Evolutionary conservation across 2,329 filamentous ascomycete genomes (phyloP), one percentile per base, ranked within the genome.

Genomic region (Epichloe coenophiala): DNA sequence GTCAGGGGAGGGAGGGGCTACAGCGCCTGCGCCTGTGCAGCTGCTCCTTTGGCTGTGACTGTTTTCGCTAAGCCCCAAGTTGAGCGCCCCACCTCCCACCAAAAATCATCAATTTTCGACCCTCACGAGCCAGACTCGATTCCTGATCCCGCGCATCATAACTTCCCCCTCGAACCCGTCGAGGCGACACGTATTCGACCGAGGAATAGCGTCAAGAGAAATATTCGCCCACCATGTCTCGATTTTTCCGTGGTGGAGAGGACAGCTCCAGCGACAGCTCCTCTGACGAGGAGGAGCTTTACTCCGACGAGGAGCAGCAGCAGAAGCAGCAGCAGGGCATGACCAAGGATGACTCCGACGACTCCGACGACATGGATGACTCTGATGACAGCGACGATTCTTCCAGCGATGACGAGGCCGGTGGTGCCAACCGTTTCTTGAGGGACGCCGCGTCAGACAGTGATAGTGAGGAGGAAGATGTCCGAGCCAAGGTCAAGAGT

Each of bases 251-350:
- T 57, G 86, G 86, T 69, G 86, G 84, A 64, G 76, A 79, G 75
- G 90, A 95, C 72, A 96, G 90, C 81, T 95, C 91, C 65, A 88
- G 82, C 77, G 90, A 96, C 72, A 90, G 81, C 75, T 88, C 88
- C 78, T 95, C 88, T 64, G 91, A 96, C 62, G 91, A 97, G 77
- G 90, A 97, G 75, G 85, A 90, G 72, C 84, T 95, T 72, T 94
- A 94, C 81, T 81, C 78, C 60, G 64, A 63, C 54, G 64, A 66
- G 57, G 65, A 68, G 59, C 67, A 67, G 59, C 40, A 44, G 39
- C 47, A 48, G 44, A 6, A 46, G 12, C 61, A 70, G 61, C 60
- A 72, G 60, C 60, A 72, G 57, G 72, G 82, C 57, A 15, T 56
- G 41, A 48, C 56, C 23, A 51, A 59, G 45, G 49, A 55, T 45